Evolutionary conservation across 768 basidiomycete genomes (phyloP), one percentile per base, ranked within the genome.

Genomic region (Chalciporus piperatus): DNA sequence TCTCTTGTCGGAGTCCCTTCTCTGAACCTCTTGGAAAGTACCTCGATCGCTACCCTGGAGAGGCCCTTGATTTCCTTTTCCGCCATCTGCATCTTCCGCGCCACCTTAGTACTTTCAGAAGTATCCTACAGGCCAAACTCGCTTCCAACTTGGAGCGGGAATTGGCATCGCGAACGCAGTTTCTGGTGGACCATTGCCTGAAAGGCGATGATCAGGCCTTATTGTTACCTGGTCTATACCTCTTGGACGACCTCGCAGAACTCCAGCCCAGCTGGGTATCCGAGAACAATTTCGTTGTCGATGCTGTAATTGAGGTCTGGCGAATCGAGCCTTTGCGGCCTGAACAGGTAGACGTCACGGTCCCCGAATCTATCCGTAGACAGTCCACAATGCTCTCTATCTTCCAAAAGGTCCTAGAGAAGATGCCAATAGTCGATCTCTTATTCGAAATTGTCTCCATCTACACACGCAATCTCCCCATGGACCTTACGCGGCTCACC

Each of bases 11-110:
- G 47, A 96, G 89, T 59, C 94, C 94, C 1, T 98, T 99, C 71
- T 97, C 96, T 1, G 84, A 90, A 52, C 95, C 94, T 6, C 72
- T 98, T 43, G 92, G 89, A 17, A 85, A 85, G 65, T 98, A 94
- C 70, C 78, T 98, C 19, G 85, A 98, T 68, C 85, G 92, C 9
- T 98, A 97, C 70, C 87, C 92, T 1, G 74, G 70, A 3, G 90
- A 98, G 61, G 89, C 92, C 2, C 78, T 91, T 19, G 84, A 91
- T 45, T 92, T 91, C 67, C 89, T 99, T 68, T 72, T 93, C 57
- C 78, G 80, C 11, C 82, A 91, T 56, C 72, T 98, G n/a, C 76
- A 81, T 41, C 83, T 89, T 58, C 82, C 88, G 1, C 80, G 87
- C 37, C 86, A 92, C 62, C 75, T 97, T 39, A 83, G 87, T 56